These are phyloP conservation scores for Chytridium lagenaria DNA, from an alignment of 371 early-diverging fungal genomes.

Conservation along the genomic window DNA sequence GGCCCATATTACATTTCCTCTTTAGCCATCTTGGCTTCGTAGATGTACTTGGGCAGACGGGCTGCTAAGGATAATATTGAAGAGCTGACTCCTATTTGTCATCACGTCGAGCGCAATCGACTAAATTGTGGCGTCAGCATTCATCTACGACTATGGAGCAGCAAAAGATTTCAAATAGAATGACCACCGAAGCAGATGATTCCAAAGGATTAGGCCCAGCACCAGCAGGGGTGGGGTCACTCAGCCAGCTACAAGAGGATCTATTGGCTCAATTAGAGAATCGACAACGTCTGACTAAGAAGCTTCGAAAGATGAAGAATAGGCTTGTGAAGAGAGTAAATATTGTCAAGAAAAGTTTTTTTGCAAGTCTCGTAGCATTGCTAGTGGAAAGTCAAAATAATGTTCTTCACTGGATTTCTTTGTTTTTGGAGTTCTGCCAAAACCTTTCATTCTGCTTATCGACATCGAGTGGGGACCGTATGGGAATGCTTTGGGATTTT, in stretches of 20 bases:
- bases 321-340: not conserved
- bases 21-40: no score
- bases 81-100: no score
- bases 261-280: slow-evolving; percentile 2
- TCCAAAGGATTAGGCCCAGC: no score
- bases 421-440: slow-evolving; percentile 37
- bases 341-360: slow-evolving; percentile 33
- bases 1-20: no score
- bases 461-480: slow-evolving; percentile 33
- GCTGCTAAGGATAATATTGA: no score
- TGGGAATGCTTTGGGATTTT: slow-evolving; percentile 20
- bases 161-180: no score
- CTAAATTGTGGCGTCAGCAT: no score
- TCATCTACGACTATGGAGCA: no score
- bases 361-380: slow-evolving; percentile 32
- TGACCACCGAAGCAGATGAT: no score
- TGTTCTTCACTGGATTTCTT: slow-evolving; percentile 6
- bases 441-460: slow-evolving; percentile 34
- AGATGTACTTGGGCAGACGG: no score
- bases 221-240: not conserved
- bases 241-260: not conserved
- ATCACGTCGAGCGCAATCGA: no score
- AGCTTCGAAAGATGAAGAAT: not conserved
- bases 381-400: slow-evolving; percentile 35
- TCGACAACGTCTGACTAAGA: not conserved